These are phyloP conservation scores for Claviceps pusilla DNA, from an alignment of 2,329 filamentous ascomycete genomes.

Conservation along the genomic window DNA sequence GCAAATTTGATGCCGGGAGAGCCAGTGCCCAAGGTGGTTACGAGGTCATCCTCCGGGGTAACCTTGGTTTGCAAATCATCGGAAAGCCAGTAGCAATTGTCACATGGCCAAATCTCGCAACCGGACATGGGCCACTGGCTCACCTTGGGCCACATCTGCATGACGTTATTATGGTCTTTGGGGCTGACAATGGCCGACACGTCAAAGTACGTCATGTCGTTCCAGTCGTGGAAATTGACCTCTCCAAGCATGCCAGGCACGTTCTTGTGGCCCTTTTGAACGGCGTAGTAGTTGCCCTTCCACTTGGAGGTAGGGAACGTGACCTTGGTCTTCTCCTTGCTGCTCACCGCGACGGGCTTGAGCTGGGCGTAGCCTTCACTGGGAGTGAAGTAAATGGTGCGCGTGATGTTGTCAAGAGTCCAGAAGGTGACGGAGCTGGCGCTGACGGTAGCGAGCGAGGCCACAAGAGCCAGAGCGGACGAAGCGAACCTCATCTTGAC, in stretches of 20 bases:
- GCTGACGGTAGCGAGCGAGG: constrained; percentile 26
- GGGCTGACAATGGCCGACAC: constrained; percentile 43
- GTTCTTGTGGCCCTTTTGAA: constrained; percentile 28
- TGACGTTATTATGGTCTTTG: constrained; percentile 34
- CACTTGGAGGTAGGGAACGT: constrained; percentile 25
- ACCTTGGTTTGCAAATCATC: constrained; percentile 42
- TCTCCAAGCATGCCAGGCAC: constrained; percentile 37
- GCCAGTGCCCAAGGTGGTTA: constrained; percentile 34
- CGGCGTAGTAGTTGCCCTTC: constrained; percentile 36
- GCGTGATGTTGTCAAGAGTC: constrained; percentile 37
- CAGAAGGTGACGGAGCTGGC: constrained; percentile 41
- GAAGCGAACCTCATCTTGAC: constrained; percentile 40
- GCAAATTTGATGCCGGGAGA: constrained; percentile 11
- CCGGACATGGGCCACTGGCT: constrained; percentile 29
- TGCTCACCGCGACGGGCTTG: constrained; percentile 24
- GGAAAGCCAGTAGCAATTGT: constrained; percentile 36
- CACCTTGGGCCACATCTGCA: constrained; percentile 35
- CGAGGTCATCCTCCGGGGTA: constrained; percentile 31
- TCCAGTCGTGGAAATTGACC: constrained; percentile 33
- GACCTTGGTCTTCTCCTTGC: constrained; percentile 24
- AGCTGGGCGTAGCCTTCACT: constrained; percentile 23
- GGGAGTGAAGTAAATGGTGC: constrained; percentile 36
- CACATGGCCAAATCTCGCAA: constrained; percentile 36
- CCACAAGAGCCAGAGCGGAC: constrained; percentile 28
- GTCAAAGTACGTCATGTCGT: constrained; percentile 38